These are phyloP conservation scores for Agastache rugosa DNA, from an alignment of 257 asterid species.

Conservation along the genomic window DNA sequence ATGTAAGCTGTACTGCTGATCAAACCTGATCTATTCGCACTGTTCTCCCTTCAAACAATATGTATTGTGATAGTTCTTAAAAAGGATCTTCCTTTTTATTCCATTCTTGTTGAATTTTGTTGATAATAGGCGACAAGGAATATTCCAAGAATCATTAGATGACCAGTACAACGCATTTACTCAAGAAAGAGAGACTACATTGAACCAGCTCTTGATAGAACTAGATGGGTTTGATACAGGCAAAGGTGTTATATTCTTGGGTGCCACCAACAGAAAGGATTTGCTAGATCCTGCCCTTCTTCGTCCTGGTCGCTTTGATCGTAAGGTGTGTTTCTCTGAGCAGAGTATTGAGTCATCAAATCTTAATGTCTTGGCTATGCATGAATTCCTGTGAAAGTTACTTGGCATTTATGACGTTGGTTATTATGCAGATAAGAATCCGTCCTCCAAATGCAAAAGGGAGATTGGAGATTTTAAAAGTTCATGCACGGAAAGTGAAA, in stretches of 20 bases:
- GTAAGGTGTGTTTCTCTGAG: slow-evolving; percentile 71
- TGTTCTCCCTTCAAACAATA: slow-evolving; percentile 14
- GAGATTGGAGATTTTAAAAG: slow-evolving; percentile 86
- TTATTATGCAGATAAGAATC: slow-evolving; percentile 66
- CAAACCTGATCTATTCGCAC: background rate
- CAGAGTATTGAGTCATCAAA: slow-evolving; percentile 14
- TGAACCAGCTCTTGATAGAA: slow-evolving; percentile 96
- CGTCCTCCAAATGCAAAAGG: slow-evolving; percentile 98
- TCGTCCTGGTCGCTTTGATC: slow-evolving; percentile 99
- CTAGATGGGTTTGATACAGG: slow-evolving; percentile 99
- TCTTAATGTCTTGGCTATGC: slow-evolving; percentile 22
- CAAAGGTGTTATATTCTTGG: slow-evolving; percentile 96
- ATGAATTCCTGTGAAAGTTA: slow-evolving; percentile 6
- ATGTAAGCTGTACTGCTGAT: background rate
- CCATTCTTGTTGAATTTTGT: slow-evolving; percentile 28
- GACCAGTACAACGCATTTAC: slow-evolving; percentile 75
- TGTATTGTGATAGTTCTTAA: slow-evolving; percentile 3
- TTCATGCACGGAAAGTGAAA: slow-evolving; percentile 89
- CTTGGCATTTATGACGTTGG: slow-evolving; percentile 21
- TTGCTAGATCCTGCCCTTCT: slow-evolving; percentile 99
- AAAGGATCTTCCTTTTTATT: background rate
- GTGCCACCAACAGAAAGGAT: slow-evolving; percentile 97
- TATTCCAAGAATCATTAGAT: slow-evolving; percentile 58
- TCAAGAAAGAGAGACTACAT: slow-evolving; percentile 97
- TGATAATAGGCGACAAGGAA: slow-evolving; percentile 85